phyloP scores from a whole-genome alignment of 176 grass and related monocot species.

The Avena insularis region DNA sequence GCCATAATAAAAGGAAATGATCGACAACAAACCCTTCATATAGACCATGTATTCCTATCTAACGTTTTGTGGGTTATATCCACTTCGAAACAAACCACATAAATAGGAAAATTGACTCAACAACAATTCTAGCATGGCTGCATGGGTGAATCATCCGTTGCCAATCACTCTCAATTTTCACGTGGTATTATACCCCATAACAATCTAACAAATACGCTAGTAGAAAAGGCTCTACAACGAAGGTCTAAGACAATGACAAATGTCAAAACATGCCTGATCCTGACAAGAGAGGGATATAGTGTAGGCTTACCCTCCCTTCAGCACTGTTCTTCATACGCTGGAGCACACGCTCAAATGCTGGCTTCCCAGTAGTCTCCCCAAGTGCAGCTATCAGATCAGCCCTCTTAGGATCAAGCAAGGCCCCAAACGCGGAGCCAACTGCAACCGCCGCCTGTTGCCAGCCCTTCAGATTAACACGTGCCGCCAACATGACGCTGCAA shows the following conservation, averaged over 20 bases:
- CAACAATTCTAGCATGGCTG: conserved; percentile 4
- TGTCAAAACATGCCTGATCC: not conserved
- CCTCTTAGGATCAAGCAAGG: conserved; percentile 88
- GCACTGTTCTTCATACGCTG: conserved; percentile 75
- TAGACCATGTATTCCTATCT: not conserved
- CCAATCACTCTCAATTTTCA: not conserved
- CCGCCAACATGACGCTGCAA: conserved; percentile 62
- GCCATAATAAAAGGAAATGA: not conserved
- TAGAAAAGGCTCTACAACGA: no score
- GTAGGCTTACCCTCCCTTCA: conserved; percentile 77
- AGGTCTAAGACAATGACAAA: not conserved
- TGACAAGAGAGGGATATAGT: not conserved
- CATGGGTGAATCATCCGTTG: not conserved
- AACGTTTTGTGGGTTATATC: not conserved
- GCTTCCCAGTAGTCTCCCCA: conserved; percentile 90
- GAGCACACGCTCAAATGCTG: conserved; percentile 76
- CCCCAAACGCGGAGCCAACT: conserved; percentile 85
- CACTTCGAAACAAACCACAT: conserved; percentile 10
- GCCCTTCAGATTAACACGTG: conserved; percentile 73
- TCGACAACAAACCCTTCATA: not conserved
- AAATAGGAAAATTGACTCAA: not conserved
- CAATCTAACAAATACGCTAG: not conserved
- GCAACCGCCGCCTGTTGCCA: conserved; percentile 94
- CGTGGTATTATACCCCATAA: no score
- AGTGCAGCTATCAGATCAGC: conserved; percentile 94